phyloP scores from a whole-genome alignment of 345 rosid species.

The Populus euphratica region DNA sequence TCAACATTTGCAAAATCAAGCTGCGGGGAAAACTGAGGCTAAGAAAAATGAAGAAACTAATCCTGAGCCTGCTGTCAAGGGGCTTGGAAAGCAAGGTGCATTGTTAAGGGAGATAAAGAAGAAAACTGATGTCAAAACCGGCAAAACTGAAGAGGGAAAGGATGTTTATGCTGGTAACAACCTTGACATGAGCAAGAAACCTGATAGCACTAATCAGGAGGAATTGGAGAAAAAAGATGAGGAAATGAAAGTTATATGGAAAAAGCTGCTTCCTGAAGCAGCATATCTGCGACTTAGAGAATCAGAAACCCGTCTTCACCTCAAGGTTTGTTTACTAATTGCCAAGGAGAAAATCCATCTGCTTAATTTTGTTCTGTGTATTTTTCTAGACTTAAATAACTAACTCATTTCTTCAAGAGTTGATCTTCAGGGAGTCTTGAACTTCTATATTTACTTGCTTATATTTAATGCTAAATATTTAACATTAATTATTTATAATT shows the following conservation, averaged over 20 bases:
- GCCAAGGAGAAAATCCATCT: neutral
- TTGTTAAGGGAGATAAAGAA: conserved; percentile 83
- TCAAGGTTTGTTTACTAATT: conserved; percentile 30
- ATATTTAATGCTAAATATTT: neutral
- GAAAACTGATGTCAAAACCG: conserved; percentile 60
- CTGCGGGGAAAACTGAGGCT: conserved; percentile 63
- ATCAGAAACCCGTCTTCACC: conserved; percentile 38
- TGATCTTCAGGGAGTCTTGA: conserved; percentile 12
- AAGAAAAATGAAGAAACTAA: conserved; percentile 69
- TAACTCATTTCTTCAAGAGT: neutral
- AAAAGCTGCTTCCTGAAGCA: conserved; percentile 25
- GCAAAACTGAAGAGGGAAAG: conserved; percentile 59
- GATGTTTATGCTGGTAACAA: conserved; percentile 40
- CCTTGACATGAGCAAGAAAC: conserved; percentile 45
- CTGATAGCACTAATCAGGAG: conserved; percentile 46
- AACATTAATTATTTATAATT: neutral
- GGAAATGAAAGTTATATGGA: conserved; percentile 62
- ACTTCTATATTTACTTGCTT: neutral
- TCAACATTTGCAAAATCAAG: conserved; percentile 36
- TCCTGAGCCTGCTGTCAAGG: conserved; percentile 82
- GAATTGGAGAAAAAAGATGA: conserved; percentile 54
- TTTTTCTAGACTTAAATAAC: neutral
- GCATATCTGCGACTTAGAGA: conserved; percentile 34
- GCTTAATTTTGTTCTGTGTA: conserved; percentile 9
- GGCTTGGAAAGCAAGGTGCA: conserved; percentile 96